Conservation (phyloP, 805 yeast species). For the Saccharomycopsis fermentans region DNA sequence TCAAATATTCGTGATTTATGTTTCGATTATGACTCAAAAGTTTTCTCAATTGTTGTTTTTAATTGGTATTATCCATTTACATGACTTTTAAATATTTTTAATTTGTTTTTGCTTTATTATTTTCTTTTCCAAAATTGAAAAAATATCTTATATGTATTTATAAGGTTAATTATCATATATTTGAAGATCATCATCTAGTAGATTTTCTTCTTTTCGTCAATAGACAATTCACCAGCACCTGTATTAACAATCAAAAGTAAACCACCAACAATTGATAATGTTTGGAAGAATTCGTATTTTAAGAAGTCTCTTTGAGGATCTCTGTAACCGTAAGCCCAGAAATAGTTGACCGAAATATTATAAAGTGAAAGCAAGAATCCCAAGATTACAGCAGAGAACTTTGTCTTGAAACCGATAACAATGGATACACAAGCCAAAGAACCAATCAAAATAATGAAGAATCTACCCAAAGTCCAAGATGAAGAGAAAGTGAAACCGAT, state of each 20-base stretch:
- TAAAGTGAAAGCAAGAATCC: constrained; percentile 64
- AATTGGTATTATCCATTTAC: no score
- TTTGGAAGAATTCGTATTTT: constrained; percentile 91
- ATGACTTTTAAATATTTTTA: no score
- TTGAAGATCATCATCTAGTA: constrained; percentile 33
- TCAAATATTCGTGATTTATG: no score
- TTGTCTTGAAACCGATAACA: constrained; percentile 87
- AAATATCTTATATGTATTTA: no score
- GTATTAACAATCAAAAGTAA: constrained; percentile 81
- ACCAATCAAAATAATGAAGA: constrained; percentile 60
- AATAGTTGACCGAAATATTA: constrained; percentile 74
- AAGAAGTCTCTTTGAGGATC: constrained; percentile 79
- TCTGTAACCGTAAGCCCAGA: constrained; percentile 67
- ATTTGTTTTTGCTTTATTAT: no score
- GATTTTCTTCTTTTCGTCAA: constrained; percentile 93
- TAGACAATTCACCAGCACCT: constrained; percentile 90
- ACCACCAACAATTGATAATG: constrained; percentile 91
- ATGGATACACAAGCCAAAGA: constrained; percentile 63
- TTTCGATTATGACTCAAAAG: no score
- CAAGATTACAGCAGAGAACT: constrained; percentile 64
- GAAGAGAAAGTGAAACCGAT: constrained; percentile 73
- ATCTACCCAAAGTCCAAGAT: constrained; percentile 50
- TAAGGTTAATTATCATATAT: no score
- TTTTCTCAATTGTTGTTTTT: no score
- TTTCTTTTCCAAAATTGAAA: no score